A percentile compares a stretch with the other conserved stretches of the same genome.
Conservation (phyloP, 495 filamentous ascomycete species). For the Neurospora cerealis region DNA sequence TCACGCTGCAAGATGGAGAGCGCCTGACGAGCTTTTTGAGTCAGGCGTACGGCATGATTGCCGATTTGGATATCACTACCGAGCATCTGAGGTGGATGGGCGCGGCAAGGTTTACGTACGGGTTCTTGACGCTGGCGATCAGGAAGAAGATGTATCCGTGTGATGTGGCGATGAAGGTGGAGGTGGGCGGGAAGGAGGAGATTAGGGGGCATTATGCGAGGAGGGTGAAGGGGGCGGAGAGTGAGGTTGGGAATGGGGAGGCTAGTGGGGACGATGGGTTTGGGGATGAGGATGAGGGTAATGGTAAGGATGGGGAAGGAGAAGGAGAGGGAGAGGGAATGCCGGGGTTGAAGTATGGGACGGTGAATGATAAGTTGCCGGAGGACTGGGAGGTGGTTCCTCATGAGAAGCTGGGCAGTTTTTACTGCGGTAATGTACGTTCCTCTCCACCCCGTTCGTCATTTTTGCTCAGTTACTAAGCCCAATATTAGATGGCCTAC, state of each 20-base stretch:
- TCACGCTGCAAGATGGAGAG: constrained; percentile 61
- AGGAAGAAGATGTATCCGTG: constrained; percentile 73
- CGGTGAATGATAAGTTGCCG: constrained; percentile 64
- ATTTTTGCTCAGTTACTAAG: too few relatives aligned
- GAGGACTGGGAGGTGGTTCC: constrained; percentile 62
- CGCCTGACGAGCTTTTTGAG: constrained; percentile 81
- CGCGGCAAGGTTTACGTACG: constrained; percentile 69
- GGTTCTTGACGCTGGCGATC: constrained; percentile 63
- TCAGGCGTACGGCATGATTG: constrained; percentile 82
- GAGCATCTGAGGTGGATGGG: constrained; percentile 93
- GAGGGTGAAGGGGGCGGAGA: not conserved
- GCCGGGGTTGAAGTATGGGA: constrained; percentile 69
- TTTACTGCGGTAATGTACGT: constrained; percentile 86
- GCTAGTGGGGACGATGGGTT: constrained; percentile 9
- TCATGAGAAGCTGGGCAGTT: constrained; percentile 73
- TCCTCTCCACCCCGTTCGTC: too few relatives aligned
- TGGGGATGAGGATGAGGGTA: constrained; percentile 3
- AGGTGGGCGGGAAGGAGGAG: constrained; percentile 61
- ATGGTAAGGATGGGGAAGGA: not conserved
- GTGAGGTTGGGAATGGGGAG: constrained; percentile 5
- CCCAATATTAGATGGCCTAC: constrained; percentile 87
- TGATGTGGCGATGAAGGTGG: constrained; percentile 75
- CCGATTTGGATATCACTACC: constrained; percentile 79
- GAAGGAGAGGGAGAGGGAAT: constrained; percentile 38
- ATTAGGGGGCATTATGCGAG: constrained; percentile 62